Percentiles rank a stretch among this genome's conserved stretches.
phyloP scores from a whole-genome alignment of 2,329 filamentous ascomycete species.

The Septoria petroselini region DNA sequence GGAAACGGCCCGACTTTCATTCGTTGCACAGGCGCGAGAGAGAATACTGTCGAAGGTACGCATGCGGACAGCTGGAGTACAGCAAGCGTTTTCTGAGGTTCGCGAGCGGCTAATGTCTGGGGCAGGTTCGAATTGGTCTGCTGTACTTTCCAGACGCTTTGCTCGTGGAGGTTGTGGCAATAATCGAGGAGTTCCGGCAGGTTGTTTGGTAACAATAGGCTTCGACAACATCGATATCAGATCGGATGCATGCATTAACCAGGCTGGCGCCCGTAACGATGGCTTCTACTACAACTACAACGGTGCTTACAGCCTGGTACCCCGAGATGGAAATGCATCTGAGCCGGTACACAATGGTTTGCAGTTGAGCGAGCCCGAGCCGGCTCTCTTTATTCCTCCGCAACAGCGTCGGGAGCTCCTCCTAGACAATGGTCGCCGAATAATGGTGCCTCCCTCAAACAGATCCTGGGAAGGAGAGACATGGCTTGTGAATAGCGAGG shows the following conservation, averaged over 20 bases:
- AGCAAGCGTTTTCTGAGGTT: too few relatives aligned
- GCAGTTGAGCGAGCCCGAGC: too few relatives aligned
- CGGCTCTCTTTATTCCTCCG: background rate
- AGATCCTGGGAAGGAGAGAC: background rate
- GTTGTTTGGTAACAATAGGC: constrained; percentile 1
- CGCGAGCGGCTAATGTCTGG: too few relatives aligned
- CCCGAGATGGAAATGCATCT: background rate
- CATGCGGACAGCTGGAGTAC: too few relatives aligned
- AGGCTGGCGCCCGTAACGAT: background rate
- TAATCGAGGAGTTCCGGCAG: background rate
- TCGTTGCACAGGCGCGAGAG: background rate
- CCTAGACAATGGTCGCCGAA: background rate
- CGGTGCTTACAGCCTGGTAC: background rate
- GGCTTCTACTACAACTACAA: constrained; percentile 2
- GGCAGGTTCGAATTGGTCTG: too few relatives aligned
- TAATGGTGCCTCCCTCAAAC: constrained; percentile 2
- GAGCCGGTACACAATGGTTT: background rate
- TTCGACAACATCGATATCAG: background rate
- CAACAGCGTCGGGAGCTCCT: background rate
- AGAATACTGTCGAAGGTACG: background rate
- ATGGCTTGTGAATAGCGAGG: background rate
- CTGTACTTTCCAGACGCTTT: background rate
- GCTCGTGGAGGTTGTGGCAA: background rate
- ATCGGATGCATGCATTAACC: constrained; percentile 1
- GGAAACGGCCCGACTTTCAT: constrained; percentile 1